phyloP scores from a whole-genome alignment of 2,329 filamentous ascomycete species.

The Talaromyces islandicus region DNA sequence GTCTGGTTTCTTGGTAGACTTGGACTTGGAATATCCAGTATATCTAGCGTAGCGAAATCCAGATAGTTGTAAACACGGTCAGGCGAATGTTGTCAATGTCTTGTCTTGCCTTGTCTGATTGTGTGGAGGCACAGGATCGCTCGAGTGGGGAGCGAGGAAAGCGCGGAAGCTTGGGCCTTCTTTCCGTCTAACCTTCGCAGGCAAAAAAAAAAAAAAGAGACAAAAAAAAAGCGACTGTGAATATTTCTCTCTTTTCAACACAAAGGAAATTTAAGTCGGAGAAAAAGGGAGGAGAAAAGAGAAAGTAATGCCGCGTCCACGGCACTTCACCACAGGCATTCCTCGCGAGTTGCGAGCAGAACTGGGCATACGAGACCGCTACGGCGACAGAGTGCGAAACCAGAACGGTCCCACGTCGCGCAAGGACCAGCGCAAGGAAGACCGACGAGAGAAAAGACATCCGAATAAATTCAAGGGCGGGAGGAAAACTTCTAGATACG shows the following conservation, averaged over 20 bases:
- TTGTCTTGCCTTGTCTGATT: not conserved
- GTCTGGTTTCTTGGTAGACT: not conserved
- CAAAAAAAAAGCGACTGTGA: not conserved
- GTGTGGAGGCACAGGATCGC: not conserved
- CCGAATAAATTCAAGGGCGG: constrained; percentile 19
- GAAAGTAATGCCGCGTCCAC: constrained; percentile 19
- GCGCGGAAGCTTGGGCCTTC: constrained; percentile 15
- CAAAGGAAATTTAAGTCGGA: not conserved
- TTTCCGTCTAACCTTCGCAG: constrained; percentile 10
- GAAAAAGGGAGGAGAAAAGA: not conserved
- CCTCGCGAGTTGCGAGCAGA: constrained; percentile 34
- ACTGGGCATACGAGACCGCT: constrained; percentile 33
- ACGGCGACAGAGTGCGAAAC: constrained; percentile 26
- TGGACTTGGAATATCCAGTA: not conserved
- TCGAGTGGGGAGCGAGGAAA: constrained; percentile 9
- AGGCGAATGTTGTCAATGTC: not conserved
- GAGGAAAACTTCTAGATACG: constrained; percentile 16
- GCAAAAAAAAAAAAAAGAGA: not conserved
- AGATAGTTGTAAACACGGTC: not conserved
- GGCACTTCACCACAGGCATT: constrained; percentile 37
- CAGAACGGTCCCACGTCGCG: constrained; percentile 34
- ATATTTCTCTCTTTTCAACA: constrained; percentile 4
- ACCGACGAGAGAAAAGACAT: constrained; percentile 56
- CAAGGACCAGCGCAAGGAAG: constrained; percentile 63
- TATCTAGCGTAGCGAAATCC: not conserved